phyloP scores from a whole-genome alignment of 1,284 basidiomycete species.

The Pascua sp. region DNA sequence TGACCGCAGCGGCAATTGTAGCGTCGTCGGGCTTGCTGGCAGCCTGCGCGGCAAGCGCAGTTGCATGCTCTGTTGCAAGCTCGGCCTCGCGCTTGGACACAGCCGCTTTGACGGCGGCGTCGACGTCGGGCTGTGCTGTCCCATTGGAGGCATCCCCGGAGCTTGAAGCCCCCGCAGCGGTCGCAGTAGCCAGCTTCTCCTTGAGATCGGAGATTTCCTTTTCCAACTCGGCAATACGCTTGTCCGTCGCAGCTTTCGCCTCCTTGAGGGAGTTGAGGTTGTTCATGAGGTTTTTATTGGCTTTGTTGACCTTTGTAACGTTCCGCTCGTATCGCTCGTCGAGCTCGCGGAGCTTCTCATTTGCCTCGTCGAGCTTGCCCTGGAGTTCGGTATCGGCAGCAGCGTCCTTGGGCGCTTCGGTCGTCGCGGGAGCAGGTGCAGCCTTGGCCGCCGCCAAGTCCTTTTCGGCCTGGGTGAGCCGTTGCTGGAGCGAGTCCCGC shows the following conservation, averaged over 20 bases:
- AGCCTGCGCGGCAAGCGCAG: conserved; percentile 20
- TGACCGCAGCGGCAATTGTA: conserved; percentile 19
- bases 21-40: conserved; percentile 7
- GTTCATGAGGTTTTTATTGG: conserved; percentile 23
- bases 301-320: conserved; percentile 38
- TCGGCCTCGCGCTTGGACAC: conserved; percentile 40
- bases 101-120: conserved; percentile 41
- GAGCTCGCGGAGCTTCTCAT: conserved; percentile 19
- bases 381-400: conserved; percentile 17
- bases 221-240: conserved; percentile 23
- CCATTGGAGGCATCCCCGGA: conserved; percentile 4
- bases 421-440: conserved; percentile 3
- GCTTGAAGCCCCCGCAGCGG: neutral
- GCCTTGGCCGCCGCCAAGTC: conserved; percentile 37
- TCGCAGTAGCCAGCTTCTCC: conserved; percentile 15
- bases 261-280: conserved; percentile 15
- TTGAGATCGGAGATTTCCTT: conserved; percentile 29
- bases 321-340: conserved; percentile 33
- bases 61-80: conserved; percentile 27
- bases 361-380: conserved; percentile 16
- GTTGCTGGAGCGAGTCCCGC: conserved; percentile 31
- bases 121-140: conserved; percentile 23
- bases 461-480: conserved; percentile 36
- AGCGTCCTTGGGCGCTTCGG: neutral
- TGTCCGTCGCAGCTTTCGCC: conserved; percentile 20